Base-by-base conservation (phyloP, 805 yeast genomes). In the Metschnikowia cubensis region DNA sequence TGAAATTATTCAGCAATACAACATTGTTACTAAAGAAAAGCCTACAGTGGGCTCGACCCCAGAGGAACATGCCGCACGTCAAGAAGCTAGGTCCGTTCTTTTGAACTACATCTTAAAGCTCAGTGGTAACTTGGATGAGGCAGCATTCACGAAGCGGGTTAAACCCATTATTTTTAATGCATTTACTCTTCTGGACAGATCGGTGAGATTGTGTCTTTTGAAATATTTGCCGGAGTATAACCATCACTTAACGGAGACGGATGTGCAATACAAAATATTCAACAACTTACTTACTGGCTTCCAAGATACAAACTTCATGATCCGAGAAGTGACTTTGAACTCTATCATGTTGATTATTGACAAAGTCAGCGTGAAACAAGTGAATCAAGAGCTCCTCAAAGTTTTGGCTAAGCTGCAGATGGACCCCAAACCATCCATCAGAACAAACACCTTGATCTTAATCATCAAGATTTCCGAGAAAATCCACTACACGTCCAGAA, bases 331-430 rank as follows among this genome's bases (percentile, higher is more conserved):
- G 47, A 87, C 97, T 0, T 71, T 92, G 35, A 85, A 84, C 44
- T 80, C 89, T 2, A 69, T 80, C 17, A 79, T 83, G 2, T 70
- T 82, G 3, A 69, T 91, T 25, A 81, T 84, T 1, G 80, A 82
- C 18, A 82, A 81, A 58, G 76, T 92, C 1, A 78, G 87, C 0
- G 88, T 83, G 35, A 78, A 96, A 49, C 96, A 87, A 63, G 72
- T 91, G 44, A 92, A 92, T 64, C 90, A 90, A 60, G 98, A 94
- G 44, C 69, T 92, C 20, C 70, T 92, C 48, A 78, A 95, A 56
- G 77, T 81, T 48, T 71, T 92, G 48, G 98, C 98, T 0, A 87
- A 84, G 58, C 76, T 89, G 8, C 96, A 89, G 62, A 79, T 76
- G 65, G 96, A 89, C 62, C 82, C 81, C 4, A 81, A 80, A 45